Percentiles rank a stretch among this genome's conserved stretches.
phyloP scores from a whole-genome alignment of 208 protist species.

The Angomonas deanei region DNA sequence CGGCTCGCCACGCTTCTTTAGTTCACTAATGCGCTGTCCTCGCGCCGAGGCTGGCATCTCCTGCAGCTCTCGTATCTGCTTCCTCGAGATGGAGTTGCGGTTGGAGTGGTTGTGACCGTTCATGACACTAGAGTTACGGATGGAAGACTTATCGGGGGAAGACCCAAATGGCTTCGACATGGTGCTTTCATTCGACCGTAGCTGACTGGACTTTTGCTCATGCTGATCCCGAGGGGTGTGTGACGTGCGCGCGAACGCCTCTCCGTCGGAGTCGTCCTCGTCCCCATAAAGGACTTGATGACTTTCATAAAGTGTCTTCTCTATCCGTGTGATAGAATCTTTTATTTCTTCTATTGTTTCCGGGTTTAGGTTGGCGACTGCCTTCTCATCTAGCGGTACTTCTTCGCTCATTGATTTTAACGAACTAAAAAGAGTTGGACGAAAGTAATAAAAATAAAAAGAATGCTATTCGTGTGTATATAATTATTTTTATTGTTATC shows the following conservation, averaged over 20 bases:
- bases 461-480: neutral
- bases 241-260: neutral
- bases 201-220: neutral
- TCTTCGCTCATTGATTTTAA: neutral
- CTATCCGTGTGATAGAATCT: constrained; percentile 50
- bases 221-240: neutral
- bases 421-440: neutral
- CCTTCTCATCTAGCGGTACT: neutral
- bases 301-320: constrained; percentile 36
- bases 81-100: neutral
- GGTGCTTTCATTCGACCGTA: neutral
- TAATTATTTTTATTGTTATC: neutral
- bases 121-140: neutral
- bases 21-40: constrained; percentile 15
- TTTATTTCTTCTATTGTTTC: constrained; percentile 29
- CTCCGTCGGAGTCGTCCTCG: neutral
- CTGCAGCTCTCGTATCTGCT: neutral
- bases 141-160: neutral
- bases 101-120: neutral
- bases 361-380: neutral
- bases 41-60: constrained; percentile 11
- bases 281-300: constrained; percentile 54
- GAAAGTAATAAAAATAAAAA: neutral
- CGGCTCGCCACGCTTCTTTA: constrained; percentile 12
- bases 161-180: neutral